Evolutionary conservation across 495 filamentous ascomycete genomes (phyloP).

Genomic region (Hamigera avellanea): DNA sequence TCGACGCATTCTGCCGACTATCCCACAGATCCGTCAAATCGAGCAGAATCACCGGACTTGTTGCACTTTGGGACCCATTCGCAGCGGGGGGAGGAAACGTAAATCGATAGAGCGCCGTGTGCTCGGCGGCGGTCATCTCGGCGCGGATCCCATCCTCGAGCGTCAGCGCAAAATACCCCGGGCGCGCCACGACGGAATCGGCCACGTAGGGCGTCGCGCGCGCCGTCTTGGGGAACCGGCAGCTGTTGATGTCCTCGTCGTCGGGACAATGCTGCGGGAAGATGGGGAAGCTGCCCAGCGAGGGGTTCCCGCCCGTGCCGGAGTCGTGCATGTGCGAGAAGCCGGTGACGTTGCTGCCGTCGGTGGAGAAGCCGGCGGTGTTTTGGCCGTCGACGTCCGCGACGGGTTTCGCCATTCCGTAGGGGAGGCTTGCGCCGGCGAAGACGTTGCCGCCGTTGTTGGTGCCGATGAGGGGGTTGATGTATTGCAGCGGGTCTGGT

Average conservation of each 20-base stretch:
- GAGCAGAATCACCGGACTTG: constrained; percentile 45
- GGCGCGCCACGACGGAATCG: constrained; percentile 45
- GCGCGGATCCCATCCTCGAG: constrained; percentile 46
- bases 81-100: constrained; percentile 42
- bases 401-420: constrained; percentile 64
- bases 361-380: constrained; percentile 61
- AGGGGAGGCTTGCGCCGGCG: constrained; percentile 60
- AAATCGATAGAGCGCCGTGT: constrained; percentile 59
- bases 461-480: constrained; percentile 45
- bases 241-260: constrained; percentile 45
- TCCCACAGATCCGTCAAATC: constrained; percentile 57
- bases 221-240: constrained; percentile 42
- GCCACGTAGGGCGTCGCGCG: constrained; percentile 34
- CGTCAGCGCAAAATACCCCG: constrained; percentile 56
- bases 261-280: constrained; percentile 54
- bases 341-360: constrained; percentile 47
- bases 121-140: constrained; percentile 59
- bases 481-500: constrained; percentile 16
- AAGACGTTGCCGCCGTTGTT: constrained; percentile 57
- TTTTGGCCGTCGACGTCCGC: constrained; percentile 57
- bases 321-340: constrained; percentile 58
- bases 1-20: constrained; percentile 49
- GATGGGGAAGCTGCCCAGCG: constrained; percentile 60
- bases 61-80: constrained; percentile 22
- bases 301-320: constrained; percentile 55